Base-by-base conservation (phyloP, 352 stramenopile genomes). In the Phytopythium ostracodes region DNA sequence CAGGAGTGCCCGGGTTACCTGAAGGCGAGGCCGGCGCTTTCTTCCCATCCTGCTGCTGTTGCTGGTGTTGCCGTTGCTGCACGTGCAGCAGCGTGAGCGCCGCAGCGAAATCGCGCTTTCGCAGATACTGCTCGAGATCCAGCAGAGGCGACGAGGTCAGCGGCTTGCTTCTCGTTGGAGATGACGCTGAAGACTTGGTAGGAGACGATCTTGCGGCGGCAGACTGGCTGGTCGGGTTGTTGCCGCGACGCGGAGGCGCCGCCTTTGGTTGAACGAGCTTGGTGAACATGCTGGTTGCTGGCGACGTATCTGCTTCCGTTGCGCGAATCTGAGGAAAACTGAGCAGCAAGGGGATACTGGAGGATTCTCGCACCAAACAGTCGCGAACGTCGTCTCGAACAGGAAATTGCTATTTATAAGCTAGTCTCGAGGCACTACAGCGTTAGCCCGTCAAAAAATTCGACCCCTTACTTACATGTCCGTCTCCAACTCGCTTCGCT, bases 51-150 rank as follows among this genome's bases (percentile, higher is more conserved):
- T 66, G 60, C 29, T 70, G 47, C 22, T 72, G 61, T 12, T 47
- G n/a, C 29, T 57, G 51, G 4, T 57, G 51, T 6, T 67, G 50
- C 17, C 56, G 63, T 29, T 56, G 64, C 44, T 68, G 17, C 29
- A 72, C 59, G 1, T 66, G 60, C 40, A 89, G 59, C 4, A 86
- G 60, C 24, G 68, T 82, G 22, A 87, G 54, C 25, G 71, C 79
- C 2, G 77, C 79, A 14, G 51, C 62, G 55, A 79, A 89, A 53
- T 89, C 79, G 15, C 72, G 74, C 7, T 31, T 62, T 1, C 70
- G 59, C n/a, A 89, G 55, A 27, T 83, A 86, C 31, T 62, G 68
- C 10, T 78, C 60, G 49, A 88, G 62, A 17, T 86, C 70, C 22
- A 59, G 36, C 6, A 59, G n/a, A n/a, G 35, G 38, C 11, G 36